Conservation (phyloP, 2,329 filamentous ascomycete genomes). For the Pleoardoris graminearum region DNA sequence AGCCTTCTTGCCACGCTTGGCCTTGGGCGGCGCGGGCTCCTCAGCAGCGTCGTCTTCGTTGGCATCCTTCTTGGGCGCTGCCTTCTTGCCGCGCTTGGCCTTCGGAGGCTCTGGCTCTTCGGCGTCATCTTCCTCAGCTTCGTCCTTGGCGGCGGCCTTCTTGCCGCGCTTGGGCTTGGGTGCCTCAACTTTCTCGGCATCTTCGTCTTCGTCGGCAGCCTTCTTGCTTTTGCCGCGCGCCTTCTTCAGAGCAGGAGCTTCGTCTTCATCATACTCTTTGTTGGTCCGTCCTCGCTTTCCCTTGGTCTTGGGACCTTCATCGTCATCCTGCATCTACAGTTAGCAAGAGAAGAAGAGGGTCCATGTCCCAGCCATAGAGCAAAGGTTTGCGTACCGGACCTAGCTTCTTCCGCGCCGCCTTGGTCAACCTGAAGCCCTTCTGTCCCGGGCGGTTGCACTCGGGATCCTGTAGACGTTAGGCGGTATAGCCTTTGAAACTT, state of each 20-base stretch:
- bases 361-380: too few relatives aligned
- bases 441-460: conserved; percentile 72
- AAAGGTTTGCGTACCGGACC: conserved; percentile 14
- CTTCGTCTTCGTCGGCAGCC: conserved; percentile 19
- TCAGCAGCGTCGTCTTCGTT: conserved; percentile 14
- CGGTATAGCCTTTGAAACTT: conserved; percentile 38
- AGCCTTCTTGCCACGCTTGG: conserved; percentile 28
- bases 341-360: conserved; percentile 8
- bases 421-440: conserved; percentile 60
- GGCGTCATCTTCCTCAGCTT: conserved; percentile 13
- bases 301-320: conserved; percentile 43
- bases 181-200: conserved; percentile 27
- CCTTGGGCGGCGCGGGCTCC: conserved; percentile 23
- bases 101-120: conserved; percentile 14
- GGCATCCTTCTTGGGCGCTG: conserved; percentile 18
- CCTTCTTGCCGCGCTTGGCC: conserved; percentile 17
- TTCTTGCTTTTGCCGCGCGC: conserved; percentile 32
- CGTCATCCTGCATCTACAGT: conserved; percentile 17
- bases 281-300: conserved; percentile 45
- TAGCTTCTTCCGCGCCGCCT: conserved; percentile 40
- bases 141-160: conserved; percentile 9
- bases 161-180: conserved; percentile 12
- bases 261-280: conserved; percentile 33
- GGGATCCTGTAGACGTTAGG: conserved; percentile 61
- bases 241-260: conserved; percentile 38